A percentile compares a stretch with the other conserved stretches of the same genome.
These are phyloP conservation scores for Rhizopogon roseolus DNA, from an alignment of 768 basidiomycete species.

Conservation along the genomic window DNA sequence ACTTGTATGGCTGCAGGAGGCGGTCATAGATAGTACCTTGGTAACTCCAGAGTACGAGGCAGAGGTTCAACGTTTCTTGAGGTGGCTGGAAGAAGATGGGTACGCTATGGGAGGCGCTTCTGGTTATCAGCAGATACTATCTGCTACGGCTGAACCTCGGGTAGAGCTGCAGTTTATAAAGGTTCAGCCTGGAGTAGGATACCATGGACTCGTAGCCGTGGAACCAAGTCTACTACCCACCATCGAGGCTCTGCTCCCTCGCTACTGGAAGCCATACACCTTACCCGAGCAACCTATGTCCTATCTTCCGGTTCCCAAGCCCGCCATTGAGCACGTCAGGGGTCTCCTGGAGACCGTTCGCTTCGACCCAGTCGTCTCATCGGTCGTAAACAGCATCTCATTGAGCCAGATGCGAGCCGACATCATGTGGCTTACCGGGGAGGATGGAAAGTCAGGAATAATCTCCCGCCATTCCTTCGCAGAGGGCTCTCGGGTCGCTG, in stretches of 20 bases:
- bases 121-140: slow-evolving; percentile 16
- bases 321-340: slow-evolving; percentile 51
- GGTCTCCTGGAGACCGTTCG: slow-evolving; percentile 52
- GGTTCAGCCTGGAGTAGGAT: slow-evolving; percentile 38
- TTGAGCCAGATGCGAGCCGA: slow-evolving; percentile 61
- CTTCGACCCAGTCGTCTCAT: slow-evolving; percentile 67
- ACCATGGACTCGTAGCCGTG: slow-evolving; percentile 49
- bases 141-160: slow-evolving; percentile 6
- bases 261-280: slow-evolving; percentile 66
- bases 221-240: slow-evolving; percentile 32
- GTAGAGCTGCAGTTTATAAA: slow-evolving; percentile 13
- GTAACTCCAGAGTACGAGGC: slow-evolving; percentile 25
- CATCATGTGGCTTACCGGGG: slow-evolving; percentile 81
- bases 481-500: slow-evolving; percentile 57
- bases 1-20: slow-evolving; percentile 60
- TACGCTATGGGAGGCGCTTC: not conserved
- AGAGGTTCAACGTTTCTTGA: slow-evolving; percentile 35
- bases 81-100: slow-evolving; percentile 19
- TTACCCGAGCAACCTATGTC: slow-evolving; percentile 47
- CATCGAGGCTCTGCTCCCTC: slow-evolving; percentile 64
- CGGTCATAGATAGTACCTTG: slow-evolving; percentile 44
- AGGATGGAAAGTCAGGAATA: slow-evolving; percentile 69
- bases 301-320: slow-evolving; percentile 51
- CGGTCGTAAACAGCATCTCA: slow-evolving; percentile 66
- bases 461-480: slow-evolving; percentile 81